Base-by-base conservation (phyloP, 2,329 filamentous ascomycete species). In the Paracorniculantispora psalliotae region DNA sequence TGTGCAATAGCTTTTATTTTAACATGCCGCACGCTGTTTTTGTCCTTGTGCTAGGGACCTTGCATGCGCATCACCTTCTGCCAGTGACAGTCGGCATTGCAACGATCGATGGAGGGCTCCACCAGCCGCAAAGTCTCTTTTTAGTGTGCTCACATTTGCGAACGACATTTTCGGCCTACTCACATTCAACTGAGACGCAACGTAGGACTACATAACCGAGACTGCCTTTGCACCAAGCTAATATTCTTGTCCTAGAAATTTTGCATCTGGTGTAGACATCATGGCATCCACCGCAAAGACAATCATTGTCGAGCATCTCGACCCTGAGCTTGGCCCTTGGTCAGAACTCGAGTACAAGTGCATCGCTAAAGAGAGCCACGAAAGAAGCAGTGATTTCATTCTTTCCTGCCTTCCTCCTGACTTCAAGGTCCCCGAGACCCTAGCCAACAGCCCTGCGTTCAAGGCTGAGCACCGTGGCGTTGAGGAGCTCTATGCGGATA, bases 301-400 rank as follows among this genome's bases (percentile, higher is more conserved):
- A 46, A 97, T 94, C 76, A 90, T 97, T 68, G 92, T 97, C 67
- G 93, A 97, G 79, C 93, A 99, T 75, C 86, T 99, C 64, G 94
- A 99, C 77, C 88, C 90, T 43, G 94, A 99, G 75, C 82, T 99
- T 30, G 94, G 96, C 35, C 84, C 86, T 43, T 99, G 94, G 94
- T 97, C 94, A 25, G 86, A 91, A 63, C 84, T 97, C 56, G 94
- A 99, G 77, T 99, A 99, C 77, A 79, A 85, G 58, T 84, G 89
- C 68, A 97, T 99, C 71, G 91, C 91, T 54, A 79, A 83, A 61
- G 94, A 99, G 78, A 91, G 89, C 55, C 78, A 85, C 63, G 81
- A 81, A 25, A 76, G 84, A 3, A 82, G 83, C 35, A 84, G 86
- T 58, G 80, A 79, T 54, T 96, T 97, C 72, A 84, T 91, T 65